phyloP scores from a whole-genome alignment of 805 yeast genomes.

The Tetrapisispora taiwanensis region DNA sequence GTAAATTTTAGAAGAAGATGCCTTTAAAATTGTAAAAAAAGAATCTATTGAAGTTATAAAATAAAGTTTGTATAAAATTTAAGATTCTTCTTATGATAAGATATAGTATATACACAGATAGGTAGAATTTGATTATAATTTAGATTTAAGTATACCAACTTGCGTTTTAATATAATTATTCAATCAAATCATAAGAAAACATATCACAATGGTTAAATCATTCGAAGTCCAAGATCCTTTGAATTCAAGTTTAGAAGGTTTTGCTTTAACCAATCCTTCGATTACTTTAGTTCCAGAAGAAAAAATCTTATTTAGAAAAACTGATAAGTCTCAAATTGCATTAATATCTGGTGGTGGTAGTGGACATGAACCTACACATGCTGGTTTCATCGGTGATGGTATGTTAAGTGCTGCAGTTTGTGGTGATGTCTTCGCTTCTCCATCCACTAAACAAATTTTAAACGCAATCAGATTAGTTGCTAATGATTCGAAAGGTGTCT shows the following conservation, averaged over 20 bases:
- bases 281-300: slow-evolving; percentile 30
- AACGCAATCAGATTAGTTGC: slow-evolving; percentile 41
- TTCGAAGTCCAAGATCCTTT: slow-evolving; percentile 34
- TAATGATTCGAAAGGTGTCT: slow-evolving; percentile 41
- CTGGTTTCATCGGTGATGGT: slow-evolving; percentile 82
- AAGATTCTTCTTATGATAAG: no score
- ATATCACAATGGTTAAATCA: slow-evolving; percentile 23
- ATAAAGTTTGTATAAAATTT: no score
- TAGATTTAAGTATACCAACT: no score
- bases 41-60: no score
- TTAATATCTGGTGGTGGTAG: slow-evolving; percentile 88
- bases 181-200: no score
- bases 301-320: slow-evolving; percentile 30
- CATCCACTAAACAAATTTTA: slow-evolving; percentile 82
- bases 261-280: slow-evolving; percentile 31
- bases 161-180: no score
- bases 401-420: slow-evolving; percentile 78
- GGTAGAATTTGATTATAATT: no score
- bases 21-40: no score
- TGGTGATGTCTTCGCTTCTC: slow-evolving; percentile 90
- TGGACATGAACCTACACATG: slow-evolving; percentile 93
- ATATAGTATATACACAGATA: no score
- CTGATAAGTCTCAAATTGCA: slow-evolving; percentile 44
- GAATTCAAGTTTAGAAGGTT: slow-evolving; percentile 30
- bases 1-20: no score